A percentile compares a stretch with the other conserved stretches of the same genome.
Evolutionary conservation across 257 asterid genomes (phyloP).

Genomic region (Jaltomata sinuosa): DNA sequence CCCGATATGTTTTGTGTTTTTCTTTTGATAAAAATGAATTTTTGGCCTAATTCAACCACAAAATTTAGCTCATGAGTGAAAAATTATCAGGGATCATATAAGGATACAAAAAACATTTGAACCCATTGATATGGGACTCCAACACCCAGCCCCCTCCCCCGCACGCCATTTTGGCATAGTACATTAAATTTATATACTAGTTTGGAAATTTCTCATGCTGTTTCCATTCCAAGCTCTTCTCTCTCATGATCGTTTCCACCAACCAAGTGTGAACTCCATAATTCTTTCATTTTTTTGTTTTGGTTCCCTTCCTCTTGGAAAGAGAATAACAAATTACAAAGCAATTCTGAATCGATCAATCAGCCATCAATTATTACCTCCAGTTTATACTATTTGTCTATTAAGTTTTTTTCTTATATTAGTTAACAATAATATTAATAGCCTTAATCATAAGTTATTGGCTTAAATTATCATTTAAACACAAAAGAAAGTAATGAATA

Average conservation of each 20-base stretch:
- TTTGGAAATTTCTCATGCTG: background rate
- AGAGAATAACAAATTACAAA: background rate
- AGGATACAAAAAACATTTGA: no score
- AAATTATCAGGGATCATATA: no score
- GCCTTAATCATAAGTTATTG: background rate
- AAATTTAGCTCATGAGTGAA: no score
- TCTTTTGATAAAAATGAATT: no score
- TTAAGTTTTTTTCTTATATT: background rate
- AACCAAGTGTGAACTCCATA: background rate
- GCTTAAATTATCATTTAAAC: background rate
- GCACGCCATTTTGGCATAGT: no score
- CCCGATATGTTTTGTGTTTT: background rate
- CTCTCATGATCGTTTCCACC: background rate
- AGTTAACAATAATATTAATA: background rate
- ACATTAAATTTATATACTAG: background rate
- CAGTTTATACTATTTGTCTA: no score
- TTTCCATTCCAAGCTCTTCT: background rate
- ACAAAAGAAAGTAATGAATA: no score
- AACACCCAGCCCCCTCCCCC: no score
- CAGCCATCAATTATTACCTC: background rate
- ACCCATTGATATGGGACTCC: no score
- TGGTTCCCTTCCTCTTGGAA: background rate
- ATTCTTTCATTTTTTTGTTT: background rate
- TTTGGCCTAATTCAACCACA: no score
- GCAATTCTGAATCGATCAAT: background rate